Evolutionary conservation across 2,329 filamentous ascomycete species (phyloP).

Genomic region (Alternaria solani): DNA sequence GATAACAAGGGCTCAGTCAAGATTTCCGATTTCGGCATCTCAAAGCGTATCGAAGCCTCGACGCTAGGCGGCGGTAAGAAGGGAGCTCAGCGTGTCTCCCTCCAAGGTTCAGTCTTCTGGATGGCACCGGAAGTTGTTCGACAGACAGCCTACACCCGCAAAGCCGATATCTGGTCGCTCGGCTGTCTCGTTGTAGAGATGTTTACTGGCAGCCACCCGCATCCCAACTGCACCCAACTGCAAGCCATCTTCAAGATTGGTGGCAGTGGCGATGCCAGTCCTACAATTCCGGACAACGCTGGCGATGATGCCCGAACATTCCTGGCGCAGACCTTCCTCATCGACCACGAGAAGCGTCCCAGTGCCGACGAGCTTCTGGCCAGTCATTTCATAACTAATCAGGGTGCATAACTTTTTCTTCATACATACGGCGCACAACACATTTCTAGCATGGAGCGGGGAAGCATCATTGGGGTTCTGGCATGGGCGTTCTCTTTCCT

Average conservation of each 20-base stretch:
- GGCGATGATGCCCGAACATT: conserved; percentile 86
- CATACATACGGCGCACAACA: conserved; percentile 5
- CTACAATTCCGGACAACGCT: conserved; percentile 85
- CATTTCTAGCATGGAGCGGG: conserved; percentile 17
- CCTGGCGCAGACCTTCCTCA: conserved; percentile 88
- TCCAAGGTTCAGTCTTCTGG: conserved; percentile 99
- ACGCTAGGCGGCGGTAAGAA: conserved; percentile 65
- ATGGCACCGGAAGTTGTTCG: conserved; percentile 99
- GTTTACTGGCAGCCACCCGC: conserved; percentile 96
- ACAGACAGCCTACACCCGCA: conserved; percentile 96
- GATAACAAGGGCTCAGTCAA: conserved; percentile 99
- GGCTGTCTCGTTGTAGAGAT: conserved; percentile 98
- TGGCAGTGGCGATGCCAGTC: conserved; percentile 83
- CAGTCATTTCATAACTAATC: conserved; percentile 79
- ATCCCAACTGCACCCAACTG: conserved; percentile 95
- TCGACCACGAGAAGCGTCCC: conserved; percentile 90
- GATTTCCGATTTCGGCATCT: conserved; percentile 99
- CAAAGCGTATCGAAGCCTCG: conserved; percentile 93
- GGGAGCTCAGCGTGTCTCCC: conserved; percentile 66
- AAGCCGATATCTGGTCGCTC: conserved; percentile 98
- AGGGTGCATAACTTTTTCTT: conserved; percentile 54
- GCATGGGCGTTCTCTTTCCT: neutral
- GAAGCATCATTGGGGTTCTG: conserved; percentile 13
- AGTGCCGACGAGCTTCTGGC: conserved; percentile 89
- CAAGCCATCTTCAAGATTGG: conserved; percentile 98